Base-by-base conservation (phyloP, 129 eudicot species). In the Kitagawia praeruptora region DNA sequence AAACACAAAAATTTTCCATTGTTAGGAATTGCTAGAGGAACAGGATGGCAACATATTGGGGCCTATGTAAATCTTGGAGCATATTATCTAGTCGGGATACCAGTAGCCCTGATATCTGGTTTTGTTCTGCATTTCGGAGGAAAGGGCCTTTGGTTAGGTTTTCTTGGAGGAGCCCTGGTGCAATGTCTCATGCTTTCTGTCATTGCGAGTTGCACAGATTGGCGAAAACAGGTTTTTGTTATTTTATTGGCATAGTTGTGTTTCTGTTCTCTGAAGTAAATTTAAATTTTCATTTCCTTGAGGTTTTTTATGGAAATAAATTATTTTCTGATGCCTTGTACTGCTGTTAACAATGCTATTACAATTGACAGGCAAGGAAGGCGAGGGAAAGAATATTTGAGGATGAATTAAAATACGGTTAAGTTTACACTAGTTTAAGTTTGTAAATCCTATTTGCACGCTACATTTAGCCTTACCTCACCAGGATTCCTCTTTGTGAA, bases 41-140 rank as follows among this genome's bases (percentile, higher is more conserved):
- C 77, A 28, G 85, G 85, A 18, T 82, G 85, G 85, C 85, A 82
- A 67, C 61, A 77, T 69, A 77, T 66, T 31, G 81, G 85, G 53
- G 85, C 85, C 56, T 77, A 82, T 69, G 71, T 82, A 15, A 82
- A 82, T 76, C 85, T 82, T 18, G 85, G 76, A 45, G 76, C 85
- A 8, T 77, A 75, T 77, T 82, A 82, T 77, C 31, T 81, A 47
- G 80, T 47, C 4, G 84, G 84, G 10, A 76, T 81, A 8, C 84
- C 84, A 31, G 53, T 76, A 51, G 76, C 84, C 7, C 61, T 81
- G 25, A 47, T 76, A 5, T 31, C 61, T 27, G 80, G 84, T 21
- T 81, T 81, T 34, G 53, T 75, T 75, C 49, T 81, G 28, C 80
- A 75, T 64, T 73, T 81, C 3, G 66, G 72, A 38, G 80, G 76